phyloP scores from a whole-genome alignment of 148 eudicot species.

The Heliamphora exappendiculata region DNA sequence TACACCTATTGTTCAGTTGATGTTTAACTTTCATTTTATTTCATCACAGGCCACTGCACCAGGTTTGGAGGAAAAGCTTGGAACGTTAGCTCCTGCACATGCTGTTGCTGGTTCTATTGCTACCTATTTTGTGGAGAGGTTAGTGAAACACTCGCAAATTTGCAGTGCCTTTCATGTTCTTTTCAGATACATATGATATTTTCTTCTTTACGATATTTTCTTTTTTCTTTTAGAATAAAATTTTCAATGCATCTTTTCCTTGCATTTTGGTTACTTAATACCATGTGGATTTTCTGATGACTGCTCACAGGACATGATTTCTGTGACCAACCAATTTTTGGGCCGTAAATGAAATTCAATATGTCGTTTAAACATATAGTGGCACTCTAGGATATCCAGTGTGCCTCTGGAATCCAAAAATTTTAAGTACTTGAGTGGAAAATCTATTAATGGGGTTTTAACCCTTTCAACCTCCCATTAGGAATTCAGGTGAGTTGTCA shows the following conservation, averaged over 20 bases:
- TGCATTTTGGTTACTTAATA: not conserved
- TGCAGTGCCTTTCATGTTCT: not conserved
- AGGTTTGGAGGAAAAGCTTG: constrained; percentile 73
- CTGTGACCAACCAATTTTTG: not conserved
- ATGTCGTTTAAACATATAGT: not conserved
- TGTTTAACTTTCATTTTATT: constrained; percentile 1
- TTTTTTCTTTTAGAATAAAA: not conserved
- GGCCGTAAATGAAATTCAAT: not conserved
- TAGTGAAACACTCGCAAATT: constrained; percentile 7
- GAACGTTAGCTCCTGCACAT: constrained; percentile 80
- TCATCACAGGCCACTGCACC: constrained; percentile 77
- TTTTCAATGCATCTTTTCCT: not conserved
- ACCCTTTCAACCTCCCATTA: not conserved
- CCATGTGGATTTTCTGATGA: not conserved
- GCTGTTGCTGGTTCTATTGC: constrained; percentile 76
- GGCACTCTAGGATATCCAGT: not conserved
- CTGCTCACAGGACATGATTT: not conserved
- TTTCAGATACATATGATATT: not conserved
- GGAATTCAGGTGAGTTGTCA: not conserved
- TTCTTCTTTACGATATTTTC: not conserved
- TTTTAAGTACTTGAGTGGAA: not conserved
- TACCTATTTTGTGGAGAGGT: constrained; percentile 76
- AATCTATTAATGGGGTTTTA: not conserved
- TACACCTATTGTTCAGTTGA: not conserved
- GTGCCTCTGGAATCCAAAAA: not conserved